Percentiles rank a stretch among this genome's conserved stretches.
phyloP scores from a whole-genome alignment of 2,329 filamentous ascomycete genomes.

The Spiromastix sp. region DNA sequence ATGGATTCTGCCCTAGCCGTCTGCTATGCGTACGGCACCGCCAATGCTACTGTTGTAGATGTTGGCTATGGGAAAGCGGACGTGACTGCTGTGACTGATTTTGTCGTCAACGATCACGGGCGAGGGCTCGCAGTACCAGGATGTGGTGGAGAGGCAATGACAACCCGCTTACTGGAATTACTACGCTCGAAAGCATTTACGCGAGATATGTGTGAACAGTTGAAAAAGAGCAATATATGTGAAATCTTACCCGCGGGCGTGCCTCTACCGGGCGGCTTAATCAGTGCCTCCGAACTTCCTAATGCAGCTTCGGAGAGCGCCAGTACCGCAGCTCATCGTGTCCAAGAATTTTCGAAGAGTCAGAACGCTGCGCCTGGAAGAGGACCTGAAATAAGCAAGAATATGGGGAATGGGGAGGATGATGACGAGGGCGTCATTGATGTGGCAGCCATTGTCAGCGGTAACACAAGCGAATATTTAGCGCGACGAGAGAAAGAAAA shows the following conservation, averaged over 20 bases:
- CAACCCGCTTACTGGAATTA: constrained; percentile 58
- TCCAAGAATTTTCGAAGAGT: too few species aligned
- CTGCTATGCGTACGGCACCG: constrained; percentile 67
- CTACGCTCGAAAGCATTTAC: constrained; percentile 49
- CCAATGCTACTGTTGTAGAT: constrained; percentile 77
- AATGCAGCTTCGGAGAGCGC: constrained; percentile 49
- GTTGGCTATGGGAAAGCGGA: constrained; percentile 89
- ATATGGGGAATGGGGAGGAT: constrained; percentile 36
- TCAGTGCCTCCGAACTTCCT: constrained; percentile 28
- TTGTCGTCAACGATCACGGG: constrained; percentile 59
- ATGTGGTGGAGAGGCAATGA: constrained; percentile 84
- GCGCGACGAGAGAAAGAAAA: constrained; percentile 55
- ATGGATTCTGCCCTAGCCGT: constrained; percentile 83
- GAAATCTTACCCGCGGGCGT: constrained; percentile 48
- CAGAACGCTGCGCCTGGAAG: constrained; percentile 40
- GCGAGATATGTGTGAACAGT: constrained; percentile 54
- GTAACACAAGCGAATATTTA: constrained; percentile 52
- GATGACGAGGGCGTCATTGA: constrained; percentile 56
- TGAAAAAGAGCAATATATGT: constrained; percentile 54
- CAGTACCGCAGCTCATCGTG: constrained; percentile 20
- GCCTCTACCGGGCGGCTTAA: constrained; percentile 42
- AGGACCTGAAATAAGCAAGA: constrained; percentile 44
- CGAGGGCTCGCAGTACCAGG: constrained; percentile 50
- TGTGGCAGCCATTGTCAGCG: constrained; percentile 53
- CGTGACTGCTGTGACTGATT: constrained; percentile 81